A percentile compares a stretch with the other conserved stretches of the same genome.
Evolutionary conservation across 139 green algal genomes (phyloP).

Genomic region (Marvania coccoides): DNA sequence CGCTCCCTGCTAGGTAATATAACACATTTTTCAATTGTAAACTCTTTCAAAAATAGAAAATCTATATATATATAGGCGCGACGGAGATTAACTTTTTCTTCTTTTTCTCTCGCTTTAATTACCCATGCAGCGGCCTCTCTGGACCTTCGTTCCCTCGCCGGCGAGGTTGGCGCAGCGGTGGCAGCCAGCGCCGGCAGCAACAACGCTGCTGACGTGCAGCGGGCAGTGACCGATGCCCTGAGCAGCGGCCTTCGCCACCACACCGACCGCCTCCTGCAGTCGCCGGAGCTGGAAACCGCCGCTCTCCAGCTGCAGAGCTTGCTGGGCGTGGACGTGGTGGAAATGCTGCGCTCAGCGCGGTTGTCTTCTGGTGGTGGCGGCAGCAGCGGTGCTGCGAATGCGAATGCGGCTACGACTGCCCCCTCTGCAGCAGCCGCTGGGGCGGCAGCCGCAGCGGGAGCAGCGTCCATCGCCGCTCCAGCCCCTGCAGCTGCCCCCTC

Average conservation of each 20-base stretch:
- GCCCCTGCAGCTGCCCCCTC: neutral
- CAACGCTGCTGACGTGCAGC: no score
- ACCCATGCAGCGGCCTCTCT: neutral
- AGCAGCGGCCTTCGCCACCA: no score
- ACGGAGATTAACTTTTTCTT: no score
- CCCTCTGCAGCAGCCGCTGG: neutral
- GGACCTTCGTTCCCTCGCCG: neutral
- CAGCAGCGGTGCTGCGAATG: neutral
- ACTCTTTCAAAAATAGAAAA: no score
- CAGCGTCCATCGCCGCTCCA: neutral
- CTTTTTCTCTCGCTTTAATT: neutral
- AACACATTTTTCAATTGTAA: no score
- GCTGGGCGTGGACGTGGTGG: neutral
- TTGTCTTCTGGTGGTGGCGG: no score
- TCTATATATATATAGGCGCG: no score
- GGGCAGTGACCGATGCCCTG: no score
- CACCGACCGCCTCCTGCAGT: neutral
- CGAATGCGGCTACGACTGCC: neutral
- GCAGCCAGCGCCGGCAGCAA: neutral
- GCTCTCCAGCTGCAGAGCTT: neutral
- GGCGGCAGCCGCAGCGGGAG: neutral
- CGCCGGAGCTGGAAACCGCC: neutral
- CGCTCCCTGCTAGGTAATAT: no score
- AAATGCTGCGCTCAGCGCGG: neutral
- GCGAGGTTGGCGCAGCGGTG: neutral